A percentile compares a stretch with the other conserved stretches of the same genome.
phyloP scores from a whole-genome alignment of 306 rosid genomes.

The Purshia tridentata region DNA sequence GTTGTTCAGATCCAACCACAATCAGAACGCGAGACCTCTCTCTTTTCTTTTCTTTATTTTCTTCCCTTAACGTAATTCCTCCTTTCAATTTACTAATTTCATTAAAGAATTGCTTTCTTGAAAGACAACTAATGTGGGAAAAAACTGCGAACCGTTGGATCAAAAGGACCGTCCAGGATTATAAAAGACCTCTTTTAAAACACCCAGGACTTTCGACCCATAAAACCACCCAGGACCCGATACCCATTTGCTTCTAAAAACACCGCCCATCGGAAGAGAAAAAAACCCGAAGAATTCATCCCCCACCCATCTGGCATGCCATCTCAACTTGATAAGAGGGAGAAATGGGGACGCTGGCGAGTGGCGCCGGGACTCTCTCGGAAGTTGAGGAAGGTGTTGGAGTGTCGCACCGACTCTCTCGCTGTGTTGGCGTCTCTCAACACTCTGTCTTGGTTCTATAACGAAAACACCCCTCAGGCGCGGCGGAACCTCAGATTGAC shows the following conservation, averaged over 20 bases:
- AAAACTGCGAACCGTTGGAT: neutral
- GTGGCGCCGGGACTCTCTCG: conserved; percentile 90
- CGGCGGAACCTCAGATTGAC: conserved; percentile 94
- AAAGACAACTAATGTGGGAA: neutral
- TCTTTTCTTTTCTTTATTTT: neutral
- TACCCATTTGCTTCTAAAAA: too few relatives aligned
- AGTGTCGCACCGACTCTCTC: conserved; percentile 77
- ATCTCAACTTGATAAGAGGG: too few relatives aligned
- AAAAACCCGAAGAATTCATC: too few relatives aligned
- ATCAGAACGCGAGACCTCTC: neutral
- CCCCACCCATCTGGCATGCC: too few relatives aligned
- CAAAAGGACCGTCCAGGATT: neutral
- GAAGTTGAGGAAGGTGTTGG: conserved; percentile 95
- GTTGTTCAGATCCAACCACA: conserved; percentile 20
- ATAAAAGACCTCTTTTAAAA: neutral
- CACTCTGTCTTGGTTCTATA: conserved; percentile 83
- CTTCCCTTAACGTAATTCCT: neutral
- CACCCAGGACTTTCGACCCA: too few relatives aligned
- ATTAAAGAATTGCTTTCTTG: neutral
- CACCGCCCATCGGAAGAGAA: too few relatives aligned
- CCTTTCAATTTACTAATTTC: neutral
- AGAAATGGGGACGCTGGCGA: conserved; percentile 44
- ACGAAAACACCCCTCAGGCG: conserved; percentile 75
- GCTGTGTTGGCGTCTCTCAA: conserved; percentile 78
- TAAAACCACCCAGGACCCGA: too few relatives aligned